Percentiles rank a stretch among this genome's conserved stretches.
These are phyloP conservation scores for Bretziella fagacearum DNA, from an alignment of 2,329 filamentous ascomycete species.

Conservation along the genomic window DNA sequence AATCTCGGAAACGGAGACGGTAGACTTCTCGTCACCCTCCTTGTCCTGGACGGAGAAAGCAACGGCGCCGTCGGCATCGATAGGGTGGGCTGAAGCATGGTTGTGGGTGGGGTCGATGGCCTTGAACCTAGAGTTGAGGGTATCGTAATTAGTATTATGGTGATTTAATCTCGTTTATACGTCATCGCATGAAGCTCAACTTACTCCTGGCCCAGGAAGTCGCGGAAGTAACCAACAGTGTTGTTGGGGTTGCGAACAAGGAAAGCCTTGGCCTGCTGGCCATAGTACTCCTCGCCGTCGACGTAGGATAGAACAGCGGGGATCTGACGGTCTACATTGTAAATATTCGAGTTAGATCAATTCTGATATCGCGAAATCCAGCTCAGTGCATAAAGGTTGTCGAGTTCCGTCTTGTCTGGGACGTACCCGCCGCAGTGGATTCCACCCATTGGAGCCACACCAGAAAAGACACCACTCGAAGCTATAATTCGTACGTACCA, in stretches of 20 bases:
- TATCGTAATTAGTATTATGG: conserved; percentile 1
- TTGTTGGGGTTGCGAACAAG: conserved; percentile 83
- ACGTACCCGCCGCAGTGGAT: too few relatives aligned
- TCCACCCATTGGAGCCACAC: too few relatives aligned
- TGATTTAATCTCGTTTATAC: background rate
- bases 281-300: conserved; percentile 90
- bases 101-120: conserved; percentile 90
- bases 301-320: conserved; percentile 89
- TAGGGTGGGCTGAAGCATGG: conserved; percentile 82
- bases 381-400: too few relatives aligned
- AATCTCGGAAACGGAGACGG: conserved; percentile 61
- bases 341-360: conserved; percentile 8
- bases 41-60: conserved; percentile 70
- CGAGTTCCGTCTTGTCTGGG: too few relatives aligned
- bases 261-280: conserved; percentile 86
- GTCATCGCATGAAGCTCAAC: conserved; percentile 19
- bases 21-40: conserved; percentile 36
- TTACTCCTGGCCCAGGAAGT: conserved; percentile 88
- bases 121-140: conserved; percentile 43
- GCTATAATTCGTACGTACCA: conserved; percentile 53
- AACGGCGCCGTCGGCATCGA: conserved; percentile 53
- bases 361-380: too few relatives aligned
- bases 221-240: conserved; percentile 89
- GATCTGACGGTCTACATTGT: conserved; percentile 70
- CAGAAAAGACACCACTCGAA: background rate